phyloP scores from a whole-genome alignment of 1,284 basidiomycete species.

The Gastroboletus turbinatus region DNA sequence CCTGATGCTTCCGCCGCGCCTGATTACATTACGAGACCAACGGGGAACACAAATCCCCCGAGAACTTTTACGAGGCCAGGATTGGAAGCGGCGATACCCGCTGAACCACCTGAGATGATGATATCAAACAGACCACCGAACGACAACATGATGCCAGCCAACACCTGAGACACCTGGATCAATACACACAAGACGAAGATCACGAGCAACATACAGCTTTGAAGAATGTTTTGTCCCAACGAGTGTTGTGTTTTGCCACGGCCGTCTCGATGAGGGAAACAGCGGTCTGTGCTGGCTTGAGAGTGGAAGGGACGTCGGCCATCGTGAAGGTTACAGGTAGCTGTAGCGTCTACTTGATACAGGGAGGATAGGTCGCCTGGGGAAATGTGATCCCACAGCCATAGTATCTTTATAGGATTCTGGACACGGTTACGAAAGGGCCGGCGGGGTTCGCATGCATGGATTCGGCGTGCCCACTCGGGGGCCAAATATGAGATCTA shows the following conservation, averaged over 20 bases:
- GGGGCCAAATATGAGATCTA: conserved; percentile 4
- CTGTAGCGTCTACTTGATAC: background rate
- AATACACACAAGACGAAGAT: background rate
- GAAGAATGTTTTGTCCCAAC: conserved; percentile 58
- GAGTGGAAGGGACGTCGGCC: conserved; percentile 47
- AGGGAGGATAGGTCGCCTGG: background rate
- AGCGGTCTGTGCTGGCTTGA: conserved; percentile 61
- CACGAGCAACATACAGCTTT: conserved; percentile 53
- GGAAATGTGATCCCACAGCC: background rate
- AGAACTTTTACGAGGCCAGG: conserved; percentile 68
- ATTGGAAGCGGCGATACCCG: conserved; percentile 48
- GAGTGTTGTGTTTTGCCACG: conserved; percentile 61
- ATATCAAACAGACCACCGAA: conserved; percentile 69
- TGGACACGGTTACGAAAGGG: conserved; percentile 13
- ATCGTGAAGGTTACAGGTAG: conserved; percentile 7
- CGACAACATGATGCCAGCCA: conserved; percentile 69
- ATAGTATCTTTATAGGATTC: conserved; percentile 22
- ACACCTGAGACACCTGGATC: conserved; percentile 41
- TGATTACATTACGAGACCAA: conserved; percentile 68
- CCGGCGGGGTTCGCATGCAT: background rate
- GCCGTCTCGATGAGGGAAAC: conserved; percentile 55
- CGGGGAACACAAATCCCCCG: conserved; percentile 68
- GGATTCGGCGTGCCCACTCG: background rate
- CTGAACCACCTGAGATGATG: conserved; percentile 60
- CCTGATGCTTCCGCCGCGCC: background rate